These are phyloP conservation scores for Tulasnella calospora DNA, from an alignment of 768 basidiomycete species.

Conservation along the genomic window DNA sequence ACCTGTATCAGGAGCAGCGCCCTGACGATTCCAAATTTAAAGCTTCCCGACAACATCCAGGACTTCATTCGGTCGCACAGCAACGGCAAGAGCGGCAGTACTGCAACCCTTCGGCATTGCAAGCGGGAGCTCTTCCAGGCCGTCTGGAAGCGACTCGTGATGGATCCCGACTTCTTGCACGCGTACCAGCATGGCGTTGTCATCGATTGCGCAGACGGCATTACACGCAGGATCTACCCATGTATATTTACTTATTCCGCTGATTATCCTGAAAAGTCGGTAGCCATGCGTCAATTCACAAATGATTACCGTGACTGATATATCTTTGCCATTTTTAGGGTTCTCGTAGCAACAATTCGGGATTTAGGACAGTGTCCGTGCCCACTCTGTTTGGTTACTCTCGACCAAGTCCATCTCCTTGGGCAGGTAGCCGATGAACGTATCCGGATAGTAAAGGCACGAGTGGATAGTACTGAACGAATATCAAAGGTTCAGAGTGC, in stretches of 20 bases:
- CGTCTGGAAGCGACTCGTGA: constrained; percentile 9
- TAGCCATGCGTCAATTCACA: neutral
- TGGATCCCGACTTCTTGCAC: constrained; percentile 23
- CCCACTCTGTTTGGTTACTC: constrained; percentile 33
- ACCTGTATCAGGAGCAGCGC: too few species aligned
- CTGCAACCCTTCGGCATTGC: neutral
- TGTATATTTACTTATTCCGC: constrained; percentile 38
- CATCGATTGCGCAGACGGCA: constrained; percentile 18
- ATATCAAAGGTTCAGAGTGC: neutral
- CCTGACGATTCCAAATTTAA: neutral
- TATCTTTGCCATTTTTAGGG: neutral
- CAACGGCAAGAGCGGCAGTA: neutral
- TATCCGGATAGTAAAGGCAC: neutral
- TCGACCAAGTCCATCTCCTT: constrained; percentile 23
- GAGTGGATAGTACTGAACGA: neutral
- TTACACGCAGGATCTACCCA: constrained; percentile 30
- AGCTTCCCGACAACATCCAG: constrained; percentile 23
- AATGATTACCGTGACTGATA: neutral
- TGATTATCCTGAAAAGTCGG: constrained; percentile 41
- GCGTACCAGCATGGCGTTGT: constrained; percentile 26
- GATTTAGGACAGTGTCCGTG: constrained; percentile 34
- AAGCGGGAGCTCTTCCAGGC: constrained; percentile 26
- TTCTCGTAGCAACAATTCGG: constrained; percentile 6
- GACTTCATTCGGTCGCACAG: neutral
- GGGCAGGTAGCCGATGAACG: neutral